phyloP scores from a whole-genome alignment of 2,329 filamentous ascomycete genomes.

The Alternaria sp. region DNA sequence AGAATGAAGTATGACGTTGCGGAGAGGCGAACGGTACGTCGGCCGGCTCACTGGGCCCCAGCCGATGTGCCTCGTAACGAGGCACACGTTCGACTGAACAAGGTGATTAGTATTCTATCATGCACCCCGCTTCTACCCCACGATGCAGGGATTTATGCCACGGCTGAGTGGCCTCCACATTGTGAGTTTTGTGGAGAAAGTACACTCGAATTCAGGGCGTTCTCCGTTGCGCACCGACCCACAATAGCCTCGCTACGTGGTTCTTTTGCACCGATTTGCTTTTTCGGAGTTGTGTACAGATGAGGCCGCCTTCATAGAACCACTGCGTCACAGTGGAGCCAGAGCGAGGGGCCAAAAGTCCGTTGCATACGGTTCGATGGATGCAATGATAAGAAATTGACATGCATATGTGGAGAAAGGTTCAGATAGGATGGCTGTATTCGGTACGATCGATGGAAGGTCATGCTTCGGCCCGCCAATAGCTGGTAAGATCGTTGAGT shows the following conservation, averaged over 20 bases:
- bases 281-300: background rate
- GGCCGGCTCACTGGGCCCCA: background rate
- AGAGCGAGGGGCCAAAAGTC: background rate
- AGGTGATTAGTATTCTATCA: background rate
- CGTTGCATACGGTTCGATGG: background rate
- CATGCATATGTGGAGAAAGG: background rate
- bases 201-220: background rate
- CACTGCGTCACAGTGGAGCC: background rate
- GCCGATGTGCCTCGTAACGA: conserved; percentile 33
- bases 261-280: background rate
- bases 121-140: conserved; percentile 25
- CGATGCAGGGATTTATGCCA: conserved; percentile 6
- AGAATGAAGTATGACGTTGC: background rate
- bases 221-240: background rate
- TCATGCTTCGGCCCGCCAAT: conserved; percentile 39
- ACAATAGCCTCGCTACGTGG: conserved; percentile 12
- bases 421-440: background rate
- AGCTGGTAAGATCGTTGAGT: conserved; percentile 38
- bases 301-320: background rate
- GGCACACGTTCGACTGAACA: conserved; percentile 11
- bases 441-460: background rate
- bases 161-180: background rate
- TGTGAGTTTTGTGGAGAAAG: background rate
- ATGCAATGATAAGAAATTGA: background rate
- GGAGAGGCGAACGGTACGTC: background rate